Evolutionary conservation across 2,329 filamentous ascomycete genomes (phyloP), one percentile per base, ranked within the genome.

Genomic region (Parastagonospora nodorum): DNA sequence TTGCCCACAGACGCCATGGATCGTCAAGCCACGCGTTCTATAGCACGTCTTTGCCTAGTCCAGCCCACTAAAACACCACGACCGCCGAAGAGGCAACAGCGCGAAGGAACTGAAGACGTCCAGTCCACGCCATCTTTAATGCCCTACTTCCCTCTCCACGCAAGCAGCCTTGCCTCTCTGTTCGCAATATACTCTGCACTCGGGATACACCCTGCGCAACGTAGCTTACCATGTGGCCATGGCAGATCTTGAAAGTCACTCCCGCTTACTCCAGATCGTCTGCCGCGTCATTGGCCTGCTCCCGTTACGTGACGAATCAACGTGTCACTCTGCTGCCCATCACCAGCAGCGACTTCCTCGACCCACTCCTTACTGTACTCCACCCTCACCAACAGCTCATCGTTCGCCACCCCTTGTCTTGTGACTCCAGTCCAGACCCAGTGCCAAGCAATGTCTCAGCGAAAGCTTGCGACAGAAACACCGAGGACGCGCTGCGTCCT

Each of bases 401-500:
- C 39, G 29, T 30, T 42, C n/a, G 15, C 19, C 15, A 11, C 27
- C n/a, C 12, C 24, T 31, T 19, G 24, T 48, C 45, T 36, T 28
- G 45, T 42, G 24, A 42, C 15, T 31, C 30, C 30, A 29, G 27
- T 40, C 45, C 32, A 42, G 40, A 14, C 39, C 33, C 27, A 16
- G 8, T 9, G 38, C 38, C 45, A 38, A 42, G 39, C 32, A n/a
- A 33, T 30, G 39, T 42, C 39, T 48, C 39, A 48, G 44, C 27
- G 36, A 46, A 24, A 45, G 43, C 45, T 48, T 48, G 45, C 45
- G 45, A 41, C 45, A 39, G 35, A 15, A 24, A 29, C 35, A n/a
- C 29, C 31, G 15, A 36, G 30, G 8, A 40, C 36, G 36, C 30
- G 15, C 19, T 24, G 38, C 29, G 14, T 14, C n/a, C 16, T 16